Conservation (phyloP, 768 basidiomycete genomes). For the Mycena olivaceomarginata region DNA sequence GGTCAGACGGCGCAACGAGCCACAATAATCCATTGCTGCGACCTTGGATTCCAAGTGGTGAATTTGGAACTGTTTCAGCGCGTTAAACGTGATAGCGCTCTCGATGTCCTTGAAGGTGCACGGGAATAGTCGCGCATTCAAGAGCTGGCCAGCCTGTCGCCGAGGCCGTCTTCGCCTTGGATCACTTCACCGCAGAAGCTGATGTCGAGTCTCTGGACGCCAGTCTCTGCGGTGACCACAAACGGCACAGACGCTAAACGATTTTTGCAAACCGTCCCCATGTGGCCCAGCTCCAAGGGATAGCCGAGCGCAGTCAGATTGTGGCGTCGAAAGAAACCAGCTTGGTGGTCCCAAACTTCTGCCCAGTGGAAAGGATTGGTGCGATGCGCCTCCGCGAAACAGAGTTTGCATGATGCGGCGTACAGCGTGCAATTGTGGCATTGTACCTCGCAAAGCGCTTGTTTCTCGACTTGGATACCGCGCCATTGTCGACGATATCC, state of each 20-base stretch:
- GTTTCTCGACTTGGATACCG: too few species aligned
- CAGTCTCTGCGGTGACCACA: neutral
- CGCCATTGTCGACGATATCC: too few species aligned
- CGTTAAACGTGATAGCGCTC: constrained; percentile 12
- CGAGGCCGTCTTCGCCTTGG: neutral
- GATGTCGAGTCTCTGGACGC: neutral
- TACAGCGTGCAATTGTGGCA: too few species aligned
- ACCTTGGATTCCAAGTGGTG: constrained; percentile 5
- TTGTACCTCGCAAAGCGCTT: too few species aligned
- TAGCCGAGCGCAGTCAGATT: too few species aligned
- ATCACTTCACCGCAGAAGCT: neutral
- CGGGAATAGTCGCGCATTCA: constrained; percentile 17
- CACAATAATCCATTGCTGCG: constrained; percentile 47
- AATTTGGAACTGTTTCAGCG: constrained; percentile 14
- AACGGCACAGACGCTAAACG: neutral
- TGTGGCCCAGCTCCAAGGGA: neutral
- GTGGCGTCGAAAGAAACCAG: too few species aligned
- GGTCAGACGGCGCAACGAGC: constrained; percentile 44
- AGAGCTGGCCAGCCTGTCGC: constrained; percentile 36
- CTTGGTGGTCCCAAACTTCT: too few species aligned
- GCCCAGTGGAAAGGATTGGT: too few species aligned
- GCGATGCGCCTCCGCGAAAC: too few species aligned
- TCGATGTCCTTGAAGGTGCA: neutral
- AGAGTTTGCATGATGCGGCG: too few species aligned
- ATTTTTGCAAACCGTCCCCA: neutral